Evolutionary conservation across 192 early-diverging fungal genomes (phyloP).

Genomic region (Powellomyces hirtus): DNA sequence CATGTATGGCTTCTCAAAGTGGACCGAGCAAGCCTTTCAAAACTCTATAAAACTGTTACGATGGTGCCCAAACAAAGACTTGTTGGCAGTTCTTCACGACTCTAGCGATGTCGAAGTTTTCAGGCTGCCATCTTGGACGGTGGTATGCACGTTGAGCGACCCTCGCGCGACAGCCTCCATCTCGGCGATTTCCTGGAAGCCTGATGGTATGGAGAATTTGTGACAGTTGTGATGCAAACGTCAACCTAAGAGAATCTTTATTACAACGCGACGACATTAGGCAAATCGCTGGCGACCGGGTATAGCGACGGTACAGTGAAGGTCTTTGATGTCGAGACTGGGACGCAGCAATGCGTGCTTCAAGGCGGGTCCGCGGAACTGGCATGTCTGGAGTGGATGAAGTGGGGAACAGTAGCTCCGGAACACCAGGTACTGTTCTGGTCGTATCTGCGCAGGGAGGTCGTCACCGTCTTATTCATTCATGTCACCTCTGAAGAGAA

Average conservation of each 20-base stretch:
- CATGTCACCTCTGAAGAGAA: neutral
- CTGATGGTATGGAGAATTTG: slow-evolving; percentile 12
- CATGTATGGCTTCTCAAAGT: slow-evolving; percentile 1
- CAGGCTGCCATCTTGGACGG: neutral
- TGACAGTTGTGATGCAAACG: no score
- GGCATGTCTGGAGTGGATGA: neutral
- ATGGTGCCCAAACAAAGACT: slow-evolving; percentile 22
- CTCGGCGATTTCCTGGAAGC: neutral
- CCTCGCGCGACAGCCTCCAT: neutral
- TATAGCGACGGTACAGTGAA: neutral
- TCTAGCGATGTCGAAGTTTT: neutral
- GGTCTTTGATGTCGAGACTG: slow-evolving; percentile 12
- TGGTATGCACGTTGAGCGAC: neutral
- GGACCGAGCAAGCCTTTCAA: neutral
- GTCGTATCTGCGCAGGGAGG: neutral
- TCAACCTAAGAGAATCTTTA: no score
- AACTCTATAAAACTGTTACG: neutral
- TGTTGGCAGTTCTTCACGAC: neutral
- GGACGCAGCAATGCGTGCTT: no score
- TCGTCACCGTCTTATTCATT: neutral
- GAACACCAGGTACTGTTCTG: neutral
- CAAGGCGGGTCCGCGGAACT: neutral
- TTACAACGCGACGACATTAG: no score
- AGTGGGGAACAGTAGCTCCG: neutral
- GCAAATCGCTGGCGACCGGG: neutral